Evolutionary conservation across 164 flowering plant genomes (phyloP).

Genomic region (Tetrastigma voinierianum): DNA sequence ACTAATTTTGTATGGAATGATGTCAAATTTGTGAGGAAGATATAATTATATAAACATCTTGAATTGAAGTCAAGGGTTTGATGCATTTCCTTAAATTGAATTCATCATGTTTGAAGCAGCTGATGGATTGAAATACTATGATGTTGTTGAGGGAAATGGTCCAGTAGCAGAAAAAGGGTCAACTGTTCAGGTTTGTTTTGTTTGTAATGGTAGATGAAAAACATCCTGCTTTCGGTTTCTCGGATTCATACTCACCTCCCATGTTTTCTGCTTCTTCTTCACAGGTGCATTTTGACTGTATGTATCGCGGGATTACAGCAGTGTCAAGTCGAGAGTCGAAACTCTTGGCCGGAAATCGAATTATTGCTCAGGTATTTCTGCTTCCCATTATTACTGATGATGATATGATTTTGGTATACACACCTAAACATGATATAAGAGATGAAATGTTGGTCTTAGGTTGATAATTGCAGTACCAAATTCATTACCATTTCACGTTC

Average conservation of each 20-base stretch:
- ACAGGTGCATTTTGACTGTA: constrained; percentile 93
- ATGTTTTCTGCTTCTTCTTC: background rate
- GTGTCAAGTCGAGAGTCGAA: constrained; percentile 92
- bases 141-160: constrained; percentile 83
- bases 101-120: constrained; percentile 40
- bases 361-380: constrained; percentile 70
- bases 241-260: background rate
- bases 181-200: constrained; percentile 62
- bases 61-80: too few species aligned
- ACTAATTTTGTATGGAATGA: too few species aligned
- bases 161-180: constrained; percentile 75
- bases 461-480: too few species aligned
- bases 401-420: too few species aligned
- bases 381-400: background rate
- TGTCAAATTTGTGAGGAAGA: too few species aligned
- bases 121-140: constrained; percentile 86
- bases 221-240: background rate
- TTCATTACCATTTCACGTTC: too few species aligned
- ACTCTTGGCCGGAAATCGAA: constrained; percentile 89
- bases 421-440: too few species aligned
- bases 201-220: constrained; percentile 4
- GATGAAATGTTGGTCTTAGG: too few species aligned
- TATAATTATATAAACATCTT: too few species aligned
- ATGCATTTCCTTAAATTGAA: too few species aligned
- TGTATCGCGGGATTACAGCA: constrained; percentile 83